These are phyloP conservation scores for Desmodesmus armatus DNA, from an alignment of 139 green algal genomes.

Conservation along the genomic window DNA sequence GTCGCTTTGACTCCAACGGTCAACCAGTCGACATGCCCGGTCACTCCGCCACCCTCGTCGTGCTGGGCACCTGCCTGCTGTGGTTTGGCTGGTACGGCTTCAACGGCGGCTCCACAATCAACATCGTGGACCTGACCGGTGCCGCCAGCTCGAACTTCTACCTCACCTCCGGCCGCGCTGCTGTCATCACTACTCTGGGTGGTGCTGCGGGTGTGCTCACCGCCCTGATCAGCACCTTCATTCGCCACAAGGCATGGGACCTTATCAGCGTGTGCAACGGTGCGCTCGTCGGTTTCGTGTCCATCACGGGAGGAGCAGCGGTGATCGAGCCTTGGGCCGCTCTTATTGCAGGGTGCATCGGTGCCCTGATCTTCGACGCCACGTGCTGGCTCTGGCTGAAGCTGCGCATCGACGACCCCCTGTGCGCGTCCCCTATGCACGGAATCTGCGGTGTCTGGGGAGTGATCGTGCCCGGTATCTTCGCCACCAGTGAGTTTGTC, in stretches of 20 bases:
- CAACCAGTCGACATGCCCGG: slow-evolving; percentile 72
- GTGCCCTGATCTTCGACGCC: slow-evolving; percentile 55
- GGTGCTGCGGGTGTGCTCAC: slow-evolving; percentile 71
- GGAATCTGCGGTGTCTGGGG: slow-evolving; percentile 73
- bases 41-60: slow-evolving; percentile 67
- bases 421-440: slow-evolving; percentile 83
- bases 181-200: slow-evolving; percentile 88
- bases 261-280: slow-evolving; percentile 83
- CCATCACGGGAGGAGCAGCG: slow-evolving; percentile 68
- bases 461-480: slow-evolving; percentile 64
- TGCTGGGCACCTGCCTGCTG: slow-evolving; percentile 81
- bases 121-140: slow-evolving; percentile 52
- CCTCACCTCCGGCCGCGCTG: slow-evolving; percentile 56
- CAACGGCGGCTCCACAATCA: slow-evolving; percentile 80
- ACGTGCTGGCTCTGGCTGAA: slow-evolving; percentile 56
- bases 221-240: slow-evolving; percentile 51
- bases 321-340: slow-evolving; percentile 78
- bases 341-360: slow-evolving; percentile 63
- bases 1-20: slow-evolving; percentile 91
- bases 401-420: slow-evolving; percentile 80
- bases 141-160: slow-evolving; percentile 49
- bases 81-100: slow-evolving; percentile 97
- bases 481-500: slow-evolving; percentile 61
- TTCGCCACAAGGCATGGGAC: slow-evolving; percentile 71
- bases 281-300: slow-evolving; percentile 81